These are phyloP conservation scores for Alternaria viburni DNA, from an alignment of 2,329 filamentous ascomycete genomes.

Conservation along the genomic window DNA sequence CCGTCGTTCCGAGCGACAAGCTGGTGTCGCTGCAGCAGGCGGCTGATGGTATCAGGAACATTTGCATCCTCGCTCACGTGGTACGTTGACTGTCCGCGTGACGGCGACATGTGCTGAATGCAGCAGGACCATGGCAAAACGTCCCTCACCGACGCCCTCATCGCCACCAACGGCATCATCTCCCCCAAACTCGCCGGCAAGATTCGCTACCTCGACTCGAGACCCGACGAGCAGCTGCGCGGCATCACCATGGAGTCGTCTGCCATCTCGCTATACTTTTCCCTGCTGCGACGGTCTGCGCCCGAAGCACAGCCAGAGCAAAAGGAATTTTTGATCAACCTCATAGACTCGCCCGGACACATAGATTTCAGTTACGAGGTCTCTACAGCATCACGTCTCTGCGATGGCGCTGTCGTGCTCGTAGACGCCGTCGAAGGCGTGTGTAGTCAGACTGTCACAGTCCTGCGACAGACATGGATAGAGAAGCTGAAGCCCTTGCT, in stretches of 20 bases:
- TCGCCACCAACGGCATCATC: slow-evolving; percentile 99
- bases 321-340: slow-evolving; percentile 93
- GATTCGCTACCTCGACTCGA: slow-evolving; percentile 95
- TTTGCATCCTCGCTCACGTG: slow-evolving; percentile 23
- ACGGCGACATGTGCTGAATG: slow-evolving; percentile 50
- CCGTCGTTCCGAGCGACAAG: slow-evolving; percentile 88
- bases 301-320: slow-evolving; percentile 72
- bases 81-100: slow-evolving; percentile 3
- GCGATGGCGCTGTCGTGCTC: slow-evolving; percentile 91
- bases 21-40: slow-evolving; percentile 88
- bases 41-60: slow-evolving; percentile 86
- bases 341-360: slow-evolving; percentile 97
- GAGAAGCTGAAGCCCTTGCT: slow-evolving; percentile 94
- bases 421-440: slow-evolving; percentile 98
- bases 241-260: slow-evolving; percentile 99
- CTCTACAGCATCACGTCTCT: slow-evolving; percentile 90
- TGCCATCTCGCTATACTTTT: slow-evolving; percentile 95
- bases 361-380: slow-evolving; percentile 99
- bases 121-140: slow-evolving; percentile 89
- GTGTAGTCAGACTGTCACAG: slow-evolving; percentile 97
- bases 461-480: slow-evolving; percentile 91
- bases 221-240: slow-evolving; percentile 92
- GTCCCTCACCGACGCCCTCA: slow-evolving; percentile 91
- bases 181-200: slow-evolving; percentile 97
- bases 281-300: slow-evolving; percentile 77